Conservation (phyloP, 2,329 filamentous ascomycete genomes). For the Niveomyces coronatus region DNA sequence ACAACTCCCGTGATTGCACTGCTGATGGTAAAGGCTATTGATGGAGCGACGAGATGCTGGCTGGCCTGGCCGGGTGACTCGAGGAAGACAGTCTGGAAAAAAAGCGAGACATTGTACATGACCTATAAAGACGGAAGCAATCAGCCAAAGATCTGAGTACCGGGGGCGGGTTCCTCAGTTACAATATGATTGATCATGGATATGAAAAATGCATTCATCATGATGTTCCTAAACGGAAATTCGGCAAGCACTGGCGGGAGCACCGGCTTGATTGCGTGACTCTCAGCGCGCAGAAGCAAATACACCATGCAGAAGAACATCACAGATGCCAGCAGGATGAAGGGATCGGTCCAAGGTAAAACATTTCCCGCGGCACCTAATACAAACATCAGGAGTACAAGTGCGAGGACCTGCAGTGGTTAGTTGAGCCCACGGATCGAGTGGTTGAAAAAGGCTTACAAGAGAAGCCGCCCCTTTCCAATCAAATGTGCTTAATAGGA, state of each 20-base stretch:
- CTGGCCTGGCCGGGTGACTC: background rate
- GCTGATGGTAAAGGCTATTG: background rate
- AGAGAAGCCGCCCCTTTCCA: background rate
- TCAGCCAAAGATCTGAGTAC: too few relatives aligned
- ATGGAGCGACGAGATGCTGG: background rate
- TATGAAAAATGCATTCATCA: background rate
- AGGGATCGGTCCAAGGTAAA: background rate
- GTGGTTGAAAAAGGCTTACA: too few relatives aligned
- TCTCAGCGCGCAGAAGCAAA: background rate
- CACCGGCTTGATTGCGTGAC: background rate
- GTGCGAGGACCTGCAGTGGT: background rate
- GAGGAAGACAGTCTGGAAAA: background rate
- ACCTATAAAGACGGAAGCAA: background rate
- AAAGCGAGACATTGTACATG: background rate
- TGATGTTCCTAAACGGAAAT: background rate
- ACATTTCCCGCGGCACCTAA: background rate
- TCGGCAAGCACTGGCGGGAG: background rate
- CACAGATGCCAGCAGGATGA: background rate
- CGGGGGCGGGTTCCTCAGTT: background rate
- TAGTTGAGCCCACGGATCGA: too few relatives aligned
- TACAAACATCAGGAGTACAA: background rate
- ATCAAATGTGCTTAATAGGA: background rate
- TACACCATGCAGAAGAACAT: background rate
- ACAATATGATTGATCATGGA: background rate
- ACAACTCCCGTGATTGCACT: background rate